phyloP scores from a whole-genome alignment of 805 yeast genomes.

The Wickerhamomyces kurtzmanii region DNA sequence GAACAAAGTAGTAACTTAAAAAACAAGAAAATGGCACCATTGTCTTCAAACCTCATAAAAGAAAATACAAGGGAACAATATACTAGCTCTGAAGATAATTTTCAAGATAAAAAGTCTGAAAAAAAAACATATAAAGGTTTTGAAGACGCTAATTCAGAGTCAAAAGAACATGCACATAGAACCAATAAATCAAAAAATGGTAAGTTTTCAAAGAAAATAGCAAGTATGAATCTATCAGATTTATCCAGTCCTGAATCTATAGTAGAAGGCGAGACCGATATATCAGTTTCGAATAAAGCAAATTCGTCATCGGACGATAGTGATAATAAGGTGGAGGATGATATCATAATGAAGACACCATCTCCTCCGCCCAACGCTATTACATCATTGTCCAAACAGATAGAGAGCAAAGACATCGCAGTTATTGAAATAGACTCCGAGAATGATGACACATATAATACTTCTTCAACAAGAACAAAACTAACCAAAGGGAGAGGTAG shows the following conservation, averaged over 20 bases:
- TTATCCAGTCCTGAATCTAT: no score
- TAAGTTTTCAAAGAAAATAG: no score
- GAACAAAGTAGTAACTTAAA: no score
- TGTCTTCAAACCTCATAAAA: not conserved
- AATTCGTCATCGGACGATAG: no score
- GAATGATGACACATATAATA: not conserved
- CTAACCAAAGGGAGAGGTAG: conserved; percentile 2
- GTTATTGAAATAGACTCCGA: not conserved
- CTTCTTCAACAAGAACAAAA: not conserved
- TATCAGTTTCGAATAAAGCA: no score
- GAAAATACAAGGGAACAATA: not conserved
- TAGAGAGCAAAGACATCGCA: conserved; percentile 7
- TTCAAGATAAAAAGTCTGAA: not conserved
- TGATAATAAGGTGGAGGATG: no score
- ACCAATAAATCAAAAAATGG: no score
- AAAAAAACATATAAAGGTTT: not conserved
- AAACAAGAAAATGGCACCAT: conserved; percentile 8
- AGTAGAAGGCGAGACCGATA: no score
- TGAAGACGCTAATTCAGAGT: not conserved
- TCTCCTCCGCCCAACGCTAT: no score
- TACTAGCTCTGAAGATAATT: not conserved
- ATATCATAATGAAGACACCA: no score
- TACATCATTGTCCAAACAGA: no score
- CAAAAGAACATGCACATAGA: not conserved
- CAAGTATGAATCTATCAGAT: no score